Evolutionary conservation across 345 rosid species (phyloP), one percentile per base, ranked within the genome.

Genomic region (Citrus australasica): DNA sequence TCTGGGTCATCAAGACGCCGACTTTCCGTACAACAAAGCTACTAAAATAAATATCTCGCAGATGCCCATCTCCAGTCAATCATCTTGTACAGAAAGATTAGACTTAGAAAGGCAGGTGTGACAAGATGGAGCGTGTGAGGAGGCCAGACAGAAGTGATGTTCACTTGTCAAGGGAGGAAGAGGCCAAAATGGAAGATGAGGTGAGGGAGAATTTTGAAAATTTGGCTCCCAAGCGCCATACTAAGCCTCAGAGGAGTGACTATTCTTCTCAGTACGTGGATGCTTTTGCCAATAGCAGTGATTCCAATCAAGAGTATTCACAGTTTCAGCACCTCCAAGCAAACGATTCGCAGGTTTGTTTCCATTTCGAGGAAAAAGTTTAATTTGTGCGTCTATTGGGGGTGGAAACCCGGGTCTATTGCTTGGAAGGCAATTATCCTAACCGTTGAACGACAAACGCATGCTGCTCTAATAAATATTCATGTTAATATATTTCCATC

Each of bases 371-470:
- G 51, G 4, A 0, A 11, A 42, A 42, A 33, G 3, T 42, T 42
- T 42, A 42, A 42, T 9, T 3, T 42, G 48, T 10, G 48, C 48
- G 4, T 8, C 0, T 40, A 0, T 10, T 13, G 46, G 46, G 46
- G 2, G 42, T 40, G 11, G 11, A 9, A 90, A 90, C 92, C 97
- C 89, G 91, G 92, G 89, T 88, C 91, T 92, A 86, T 91, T 91
- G 88, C 88, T 91, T 90, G 92, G 91, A 90, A 89, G 97, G 90
- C 92, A 88, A 91, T 88, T 90, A 90, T 93, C 92, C 92, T 93
- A 81, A 85, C 90, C 84, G 87, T 42, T 42, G 16, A 2, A 42
- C 51, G 51, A 42, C 51, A 42, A 42, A 42, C 4, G 51, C 16
- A 3, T 3, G 16, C 48, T 10, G 48, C 48, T 42, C 13, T 10